Base-by-base conservation (phyloP, 495 filamentous ascomycete species). In the Lindgomyces ingoldianus region DNA sequence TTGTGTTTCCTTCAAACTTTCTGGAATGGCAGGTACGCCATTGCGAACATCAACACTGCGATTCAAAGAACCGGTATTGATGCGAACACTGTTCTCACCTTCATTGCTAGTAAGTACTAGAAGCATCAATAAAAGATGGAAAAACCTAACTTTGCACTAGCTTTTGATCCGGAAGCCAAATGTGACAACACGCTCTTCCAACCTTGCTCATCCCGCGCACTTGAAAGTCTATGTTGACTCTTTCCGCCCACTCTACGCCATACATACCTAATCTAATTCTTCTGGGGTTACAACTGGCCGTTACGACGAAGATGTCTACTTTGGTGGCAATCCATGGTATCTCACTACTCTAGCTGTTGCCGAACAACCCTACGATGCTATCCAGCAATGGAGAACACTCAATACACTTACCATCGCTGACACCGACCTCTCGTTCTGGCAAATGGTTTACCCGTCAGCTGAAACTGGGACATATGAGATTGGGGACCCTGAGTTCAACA, bases 221-320 rank as follows among this genome's bases (percentile, higher is more conserved):
- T 85, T 87, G 73, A 86, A 90, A 72, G 79, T 73, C 10, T 76
- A 85, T 4, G 82, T 85, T 3, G 84, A 89, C 66, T 82, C 84
- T 1, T 89, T 90, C 78, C 80, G 87, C 14, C 71, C 72, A 3
- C 75, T 80, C 47, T 82, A 80, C 57, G 54, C 59, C 18, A 66
- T 83, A 51, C 78, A 83, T 49, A 57, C 67, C 1, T 75, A 74
- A 10, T 25, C 67, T 4, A 53, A 60, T 0, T 80, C 81, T 16
- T 69, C 73, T 10, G 84, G 85, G 4, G 80, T 85, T 19, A 84
- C 87, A 11, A 79, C 88, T 8, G 89, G 89, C 53, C 75, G 89
- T 19, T 91, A 91, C 67, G 70, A 84, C 2, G 86, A 89, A 68
- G 88, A 91, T 59, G 68, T 76, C 4, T 91, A 90, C 69, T 84